Conservation (phyloP, 331 rosid species). For the Malus hybrid region DNA sequence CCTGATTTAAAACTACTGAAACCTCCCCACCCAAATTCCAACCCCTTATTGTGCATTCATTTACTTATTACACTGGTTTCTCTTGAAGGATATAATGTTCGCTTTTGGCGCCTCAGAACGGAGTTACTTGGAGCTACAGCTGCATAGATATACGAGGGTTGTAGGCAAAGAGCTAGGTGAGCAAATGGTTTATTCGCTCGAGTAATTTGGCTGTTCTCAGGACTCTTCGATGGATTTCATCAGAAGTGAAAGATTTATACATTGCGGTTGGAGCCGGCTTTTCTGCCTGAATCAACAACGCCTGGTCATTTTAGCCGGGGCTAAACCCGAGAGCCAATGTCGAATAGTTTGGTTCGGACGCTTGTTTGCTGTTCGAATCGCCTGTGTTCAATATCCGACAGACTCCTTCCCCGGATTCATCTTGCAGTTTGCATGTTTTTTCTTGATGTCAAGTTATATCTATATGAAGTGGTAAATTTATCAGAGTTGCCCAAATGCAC, state of each 20-base stretch:
- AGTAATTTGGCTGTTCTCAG: conserved; percentile 13
- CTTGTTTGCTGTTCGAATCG: neutral
- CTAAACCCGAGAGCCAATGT: neutral
- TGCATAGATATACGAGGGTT: conserved; percentile 53
- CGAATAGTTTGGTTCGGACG: neutral
- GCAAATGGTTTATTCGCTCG: conserved; percentile 53
- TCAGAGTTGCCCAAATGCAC: neutral
- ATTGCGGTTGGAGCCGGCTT: neutral
- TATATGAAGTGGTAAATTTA: neutral
- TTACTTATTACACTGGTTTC: conserved; percentile 5
- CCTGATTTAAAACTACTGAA: no score
- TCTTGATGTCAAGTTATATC: neutral
- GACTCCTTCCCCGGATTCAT: neutral
- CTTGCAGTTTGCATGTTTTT: neutral
- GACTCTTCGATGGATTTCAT: neutral
- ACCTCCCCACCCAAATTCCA: neutral
- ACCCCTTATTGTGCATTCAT: neutral
- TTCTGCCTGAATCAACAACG: neutral
- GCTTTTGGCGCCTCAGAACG: conserved; percentile 29
- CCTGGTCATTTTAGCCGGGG: neutral
- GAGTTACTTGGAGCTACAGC: conserved; percentile 52
- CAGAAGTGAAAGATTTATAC: neutral
- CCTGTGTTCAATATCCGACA: neutral
- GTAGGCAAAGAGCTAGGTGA: conserved; percentile 64
- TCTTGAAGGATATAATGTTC: conserved; percentile 51